Conservation (phyloP, 208 protist species). For the Tetramitus jugosus region DNA sequence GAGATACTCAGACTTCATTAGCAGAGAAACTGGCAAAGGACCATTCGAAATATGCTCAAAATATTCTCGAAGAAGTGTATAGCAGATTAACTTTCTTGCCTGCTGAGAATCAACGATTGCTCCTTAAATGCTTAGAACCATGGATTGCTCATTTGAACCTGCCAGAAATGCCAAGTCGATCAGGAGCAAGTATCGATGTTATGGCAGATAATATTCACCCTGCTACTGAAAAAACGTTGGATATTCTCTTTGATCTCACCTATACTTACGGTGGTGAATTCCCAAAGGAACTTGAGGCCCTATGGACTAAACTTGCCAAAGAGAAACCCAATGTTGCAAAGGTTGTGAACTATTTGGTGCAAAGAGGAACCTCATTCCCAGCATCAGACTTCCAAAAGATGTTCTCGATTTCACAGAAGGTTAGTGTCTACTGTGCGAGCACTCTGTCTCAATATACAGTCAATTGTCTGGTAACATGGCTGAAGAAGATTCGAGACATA, state of each 20-base stretch:
- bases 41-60: background rate
- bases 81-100: background rate
- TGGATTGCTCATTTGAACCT: constrained; percentile 1
- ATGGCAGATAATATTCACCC: background rate
- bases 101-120: background rate
- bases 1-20: background rate
- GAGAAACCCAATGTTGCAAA: background rate
- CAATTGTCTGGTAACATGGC: background rate
- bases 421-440: background rate
- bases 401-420: background rate
- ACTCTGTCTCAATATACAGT: background rate
- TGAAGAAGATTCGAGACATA: background rate
- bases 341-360: background rate
- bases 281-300: background rate
- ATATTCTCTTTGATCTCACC: background rate
- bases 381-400: background rate
- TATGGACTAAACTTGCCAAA: background rate
- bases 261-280: background rate
- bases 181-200: background rate
- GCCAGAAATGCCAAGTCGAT: background rate
- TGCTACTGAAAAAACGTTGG: background rate
- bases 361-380: background rate
- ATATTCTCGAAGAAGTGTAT: background rate
- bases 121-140: background rate
- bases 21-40: background rate